Evolutionary conservation across 1,139 yeast species (phyloP).

Genomic region (Kluyveromyces sp.): DNA sequence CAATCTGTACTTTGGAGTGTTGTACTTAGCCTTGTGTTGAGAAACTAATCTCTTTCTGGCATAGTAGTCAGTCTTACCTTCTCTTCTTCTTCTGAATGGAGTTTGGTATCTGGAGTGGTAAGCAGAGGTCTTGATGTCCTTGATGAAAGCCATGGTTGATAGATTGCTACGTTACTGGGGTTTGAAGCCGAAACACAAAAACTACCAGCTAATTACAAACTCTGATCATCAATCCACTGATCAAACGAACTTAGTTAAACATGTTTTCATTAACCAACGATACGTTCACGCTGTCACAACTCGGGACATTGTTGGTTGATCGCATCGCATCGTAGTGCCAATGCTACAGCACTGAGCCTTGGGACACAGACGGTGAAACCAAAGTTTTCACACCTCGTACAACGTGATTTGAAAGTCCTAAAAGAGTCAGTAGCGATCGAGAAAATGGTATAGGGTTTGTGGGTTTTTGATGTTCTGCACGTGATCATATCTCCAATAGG

Average conservation of each 20-base stretch:
- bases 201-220: neutral
- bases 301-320: neutral
- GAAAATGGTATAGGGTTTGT: neutral
- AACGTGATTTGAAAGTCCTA: neutral
- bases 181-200: neutral
- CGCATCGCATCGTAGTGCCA: too few relatives aligned
- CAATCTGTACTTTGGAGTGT: slow-evolving; percentile 98
- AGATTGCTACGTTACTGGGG: slow-evolving; percentile 7
- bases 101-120: slow-evolving; percentile 99
- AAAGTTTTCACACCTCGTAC: neutral
- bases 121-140: slow-evolving; percentile 70
- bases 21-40: slow-evolving; percentile 99
- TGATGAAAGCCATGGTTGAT: slow-evolving; percentile 64
- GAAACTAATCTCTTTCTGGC: slow-evolving; percentile 99
- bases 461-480: neutral
- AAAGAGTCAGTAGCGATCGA: neutral
- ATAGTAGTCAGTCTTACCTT: slow-evolving; percentile 99
- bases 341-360: too few relatives aligned
- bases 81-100: slow-evolving; percentile 99
- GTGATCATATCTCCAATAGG: too few relatives aligned
- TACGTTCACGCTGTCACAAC: neutral
- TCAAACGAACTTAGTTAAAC: neutral
- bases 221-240: neutral
- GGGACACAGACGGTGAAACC: too few relatives aligned
- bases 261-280: neutral